These are phyloP conservation scores for Podospora pseudocomata DNA, from an alignment of 495 filamentous ascomycete species.

Conservation along the genomic window DNA sequence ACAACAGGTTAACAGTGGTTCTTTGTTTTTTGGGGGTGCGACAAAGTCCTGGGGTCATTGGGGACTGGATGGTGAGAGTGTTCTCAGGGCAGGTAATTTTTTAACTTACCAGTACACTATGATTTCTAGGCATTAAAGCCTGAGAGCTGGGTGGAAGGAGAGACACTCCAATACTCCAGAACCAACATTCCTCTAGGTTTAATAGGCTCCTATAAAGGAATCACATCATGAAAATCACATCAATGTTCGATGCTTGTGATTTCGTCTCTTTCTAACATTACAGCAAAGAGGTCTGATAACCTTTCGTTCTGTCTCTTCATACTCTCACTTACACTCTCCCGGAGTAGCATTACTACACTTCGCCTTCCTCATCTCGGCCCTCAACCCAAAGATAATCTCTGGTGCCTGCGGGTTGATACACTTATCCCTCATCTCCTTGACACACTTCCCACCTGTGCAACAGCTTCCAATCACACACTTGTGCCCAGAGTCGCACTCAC, in stretches of 20 bases:
- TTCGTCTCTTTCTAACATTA: background rate
- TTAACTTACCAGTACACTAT: no score
- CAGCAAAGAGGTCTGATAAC: no score
- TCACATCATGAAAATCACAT: no score
- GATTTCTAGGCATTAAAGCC: no score
- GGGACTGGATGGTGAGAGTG: background rate
- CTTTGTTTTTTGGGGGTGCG: background rate
- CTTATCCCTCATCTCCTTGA: background rate
- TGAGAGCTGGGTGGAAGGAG: no score
- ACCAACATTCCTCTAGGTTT: no score
- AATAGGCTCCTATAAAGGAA: no score
- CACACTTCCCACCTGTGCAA: background rate
- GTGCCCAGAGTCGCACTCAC: background rate
- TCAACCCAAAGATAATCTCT: background rate
- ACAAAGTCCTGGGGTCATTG: background rate
- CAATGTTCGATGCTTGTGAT: background rate
- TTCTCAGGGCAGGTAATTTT: no score
- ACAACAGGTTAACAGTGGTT: background rate
- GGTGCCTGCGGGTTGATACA: background rate
- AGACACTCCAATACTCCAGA: no score
- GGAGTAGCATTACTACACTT: constrained; percentile 1
- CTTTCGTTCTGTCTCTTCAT: background rate
- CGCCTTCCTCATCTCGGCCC: background rate
- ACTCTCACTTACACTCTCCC: background rate
- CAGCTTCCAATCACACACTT: background rate